Conservation (phyloP, 345 rosid species). For the Syzygium aqueum region DNA sequence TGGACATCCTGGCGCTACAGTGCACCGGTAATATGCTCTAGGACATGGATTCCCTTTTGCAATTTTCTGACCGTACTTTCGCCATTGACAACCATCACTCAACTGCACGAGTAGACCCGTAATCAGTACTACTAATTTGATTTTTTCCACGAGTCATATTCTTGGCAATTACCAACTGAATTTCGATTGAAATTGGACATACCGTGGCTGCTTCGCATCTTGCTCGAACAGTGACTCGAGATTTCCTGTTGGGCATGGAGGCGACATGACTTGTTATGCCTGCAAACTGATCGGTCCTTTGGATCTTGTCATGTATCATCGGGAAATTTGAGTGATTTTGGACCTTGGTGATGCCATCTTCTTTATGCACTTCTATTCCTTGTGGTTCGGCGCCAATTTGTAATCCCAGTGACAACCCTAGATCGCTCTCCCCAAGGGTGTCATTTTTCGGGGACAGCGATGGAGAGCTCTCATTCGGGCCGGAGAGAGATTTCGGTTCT, state of each 20-base stretch:
- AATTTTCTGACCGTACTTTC: conserved; percentile 44
- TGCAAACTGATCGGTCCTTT: conserved; percentile 13
- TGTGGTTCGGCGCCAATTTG: conserved; percentile 1
- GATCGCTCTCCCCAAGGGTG: conserved; percentile 5
- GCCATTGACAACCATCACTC: conserved; percentile 48
- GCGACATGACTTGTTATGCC: conserved; percentile 20
- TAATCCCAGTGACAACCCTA: conserved; percentile 45
- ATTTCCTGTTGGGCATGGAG: conserved; percentile 33
- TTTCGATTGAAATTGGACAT: neutral
- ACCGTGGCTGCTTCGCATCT: conserved; percentile 43
- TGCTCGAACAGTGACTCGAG: conserved; percentile 54
- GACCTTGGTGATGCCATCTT: neutral
- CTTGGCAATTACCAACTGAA: neutral
- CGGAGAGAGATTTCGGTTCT: conserved; percentile 4
- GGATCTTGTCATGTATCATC: conserved; percentile 12
- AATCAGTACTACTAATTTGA: neutral
- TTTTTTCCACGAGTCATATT: neutral
- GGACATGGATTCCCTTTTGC: conserved; percentile 52
- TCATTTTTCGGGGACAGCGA: neutral
- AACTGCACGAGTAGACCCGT: conserved; percentile 4
- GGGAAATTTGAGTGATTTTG: neutral
- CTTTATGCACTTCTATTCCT: neutral
- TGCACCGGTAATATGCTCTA: conserved; percentile 41
- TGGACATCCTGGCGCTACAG: conserved; percentile 37
- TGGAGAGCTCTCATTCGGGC: neutral